Conservation (phyloP, 805 yeast species). For the Wickerhamiella spandovensis region DNA sequence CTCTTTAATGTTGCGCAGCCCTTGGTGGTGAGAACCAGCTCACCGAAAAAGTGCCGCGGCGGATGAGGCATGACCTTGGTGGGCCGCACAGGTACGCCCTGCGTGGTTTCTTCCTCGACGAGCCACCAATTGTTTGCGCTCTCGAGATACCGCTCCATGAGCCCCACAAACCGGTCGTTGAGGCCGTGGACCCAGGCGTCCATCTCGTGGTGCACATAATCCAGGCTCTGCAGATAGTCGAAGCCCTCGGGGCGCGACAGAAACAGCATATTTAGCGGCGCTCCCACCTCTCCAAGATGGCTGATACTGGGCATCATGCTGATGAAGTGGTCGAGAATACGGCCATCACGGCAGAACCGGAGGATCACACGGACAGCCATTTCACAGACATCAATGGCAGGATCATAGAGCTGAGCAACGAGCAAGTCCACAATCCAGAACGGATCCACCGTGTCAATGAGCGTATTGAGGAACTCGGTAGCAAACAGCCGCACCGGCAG, state of each 20-base stretch:
- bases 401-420: slow-evolving; percentile 59
- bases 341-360: slow-evolving; percentile 35
- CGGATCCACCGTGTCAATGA: slow-evolving; percentile 19
- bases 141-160: slow-evolving; percentile 23
- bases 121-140: not conserved
- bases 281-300: slow-evolving; percentile 39
- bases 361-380: slow-evolving; percentile 44
- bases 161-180: slow-evolving; percentile 22
- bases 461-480: slow-evolving; percentile 36
- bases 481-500: slow-evolving; percentile 41
- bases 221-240: slow-evolving; percentile 41
- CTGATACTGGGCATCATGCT: slow-evolving; percentile 41
- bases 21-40: slow-evolving; percentile 64
- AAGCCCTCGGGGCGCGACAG: slow-evolving; percentile 60
- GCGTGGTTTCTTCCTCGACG: not conserved
- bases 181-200: slow-evolving; percentile 44
- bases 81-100: not conserved
- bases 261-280: slow-evolving; percentile 47
- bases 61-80: slow-evolving; percentile 2
- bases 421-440: slow-evolving; percentile 40
- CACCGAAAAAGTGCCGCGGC: slow-evolving; percentile 68
- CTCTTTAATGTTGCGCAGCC: slow-evolving; percentile 53
- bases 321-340: slow-evolving; percentile 39
- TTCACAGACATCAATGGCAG: slow-evolving; percentile 40
- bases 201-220: slow-evolving; percentile 54